phyloP scores from a whole-genome alignment of 768 basidiomycete species.

The Amanita muscaria region DNA sequence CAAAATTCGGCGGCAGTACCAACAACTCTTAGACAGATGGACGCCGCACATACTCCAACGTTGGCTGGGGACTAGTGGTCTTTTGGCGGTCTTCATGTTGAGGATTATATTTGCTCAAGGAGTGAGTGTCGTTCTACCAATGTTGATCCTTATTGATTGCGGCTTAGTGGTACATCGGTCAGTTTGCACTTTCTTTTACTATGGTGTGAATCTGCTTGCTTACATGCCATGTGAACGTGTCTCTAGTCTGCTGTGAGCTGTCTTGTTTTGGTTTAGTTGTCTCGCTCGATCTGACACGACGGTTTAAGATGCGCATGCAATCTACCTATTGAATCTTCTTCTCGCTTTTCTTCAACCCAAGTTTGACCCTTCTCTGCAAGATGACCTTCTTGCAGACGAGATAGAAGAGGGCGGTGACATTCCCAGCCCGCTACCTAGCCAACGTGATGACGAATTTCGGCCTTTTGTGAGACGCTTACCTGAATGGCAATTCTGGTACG shows the following conservation, averaged over 20 bases:
- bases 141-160: constrained; percentile 11
- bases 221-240: constrained; percentile 1
- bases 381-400: constrained; percentile 89
- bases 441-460: constrained; percentile 88
- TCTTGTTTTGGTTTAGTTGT: constrained; percentile 1
- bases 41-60: constrained; percentile 87
- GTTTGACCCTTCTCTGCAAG: constrained; percentile 93
- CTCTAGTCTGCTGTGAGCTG: constrained; percentile 60
- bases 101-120: constrained; percentile 86
- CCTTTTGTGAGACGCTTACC: constrained; percentile 94
- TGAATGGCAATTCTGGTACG: constrained; percentile 94
- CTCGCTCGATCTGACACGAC: constrained; percentile 7
- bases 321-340: constrained; percentile 92
- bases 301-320: constrained; percentile 73
- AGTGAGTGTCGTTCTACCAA: constrained; percentile 43
- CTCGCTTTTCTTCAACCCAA: constrained; percentile 96
- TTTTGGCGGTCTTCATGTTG: constrained; percentile 71
- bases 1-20: constrained; percentile 69
- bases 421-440: constrained; percentile 49
- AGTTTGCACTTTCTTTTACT: constrained; percentile 23
- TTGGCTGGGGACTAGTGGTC: constrained; percentile 70
- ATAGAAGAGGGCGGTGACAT: constrained; percentile 87
- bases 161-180: constrained; percentile 85
- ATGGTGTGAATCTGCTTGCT: background rate
- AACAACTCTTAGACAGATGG: constrained; percentile 82